These are phyloP conservation scores for Filobasidium floriforme DNA, from an alignment of 768 basidiomycete genomes.

Conservation along the genomic window DNA sequence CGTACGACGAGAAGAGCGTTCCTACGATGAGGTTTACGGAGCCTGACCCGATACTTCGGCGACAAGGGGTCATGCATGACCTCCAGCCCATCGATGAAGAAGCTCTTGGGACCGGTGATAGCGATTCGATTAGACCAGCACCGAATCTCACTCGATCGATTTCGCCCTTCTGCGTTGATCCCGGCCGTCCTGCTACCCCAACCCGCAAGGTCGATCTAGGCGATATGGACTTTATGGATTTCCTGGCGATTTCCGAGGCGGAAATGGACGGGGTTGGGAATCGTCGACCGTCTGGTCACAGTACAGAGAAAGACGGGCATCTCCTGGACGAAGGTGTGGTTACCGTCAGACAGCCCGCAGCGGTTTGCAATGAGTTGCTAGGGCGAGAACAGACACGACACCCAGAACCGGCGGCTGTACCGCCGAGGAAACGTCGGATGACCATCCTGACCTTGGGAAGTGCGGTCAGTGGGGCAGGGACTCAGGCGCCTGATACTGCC, in stretches of 20 bases:
- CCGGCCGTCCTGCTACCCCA: neutral
- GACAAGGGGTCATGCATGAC: constrained; percentile 5
- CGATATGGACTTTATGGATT: constrained; percentile 22
- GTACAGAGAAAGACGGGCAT: neutral
- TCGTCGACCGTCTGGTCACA: neutral
- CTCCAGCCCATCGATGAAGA: neutral
- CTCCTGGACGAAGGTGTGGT: neutral
- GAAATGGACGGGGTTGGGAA: neutral
- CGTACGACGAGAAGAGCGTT: neutral
- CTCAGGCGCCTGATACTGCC: constrained; percentile 9
- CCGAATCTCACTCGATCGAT: neutral
- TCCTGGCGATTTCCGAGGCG: constrained; percentile 10
- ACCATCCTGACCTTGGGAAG: neutral
- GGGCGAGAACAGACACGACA: neutral
- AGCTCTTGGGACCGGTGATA: neutral
- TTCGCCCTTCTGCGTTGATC: neutral
- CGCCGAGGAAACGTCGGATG: neutral
- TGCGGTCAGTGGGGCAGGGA: neutral
- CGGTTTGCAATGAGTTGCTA: neutral
- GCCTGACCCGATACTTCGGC: neutral
- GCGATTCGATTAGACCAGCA: neutral
- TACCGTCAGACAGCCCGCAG: constrained; percentile 1
- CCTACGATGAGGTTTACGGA: neutral
- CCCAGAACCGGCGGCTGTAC: neutral
- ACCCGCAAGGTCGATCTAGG: constrained; percentile 12